phyloP scores from a whole-genome alignment of 2,329 filamentous ascomycete species.

The Ophiostoma quercus region DNA sequence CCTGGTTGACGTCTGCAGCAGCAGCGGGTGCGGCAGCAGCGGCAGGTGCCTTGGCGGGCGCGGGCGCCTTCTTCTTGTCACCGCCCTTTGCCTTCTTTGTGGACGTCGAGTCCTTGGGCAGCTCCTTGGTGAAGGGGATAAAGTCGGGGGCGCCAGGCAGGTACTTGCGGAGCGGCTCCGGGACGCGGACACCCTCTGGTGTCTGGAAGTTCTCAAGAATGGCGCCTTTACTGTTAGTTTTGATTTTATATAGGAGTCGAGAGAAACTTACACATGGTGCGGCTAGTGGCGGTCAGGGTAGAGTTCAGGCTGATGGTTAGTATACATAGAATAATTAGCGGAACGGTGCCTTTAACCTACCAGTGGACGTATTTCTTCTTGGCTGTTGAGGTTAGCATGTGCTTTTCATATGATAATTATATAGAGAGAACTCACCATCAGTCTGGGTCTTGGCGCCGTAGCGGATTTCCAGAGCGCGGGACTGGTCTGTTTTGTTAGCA shows the following conservation, averaged over 20 bases:
- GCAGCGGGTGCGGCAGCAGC: constrained; percentile 27
- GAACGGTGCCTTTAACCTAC: constrained; percentile 19
- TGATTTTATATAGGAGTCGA: too few relatives aligned
- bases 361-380: constrained; percentile 95
- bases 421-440: constrained; percentile 42
- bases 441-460: constrained; percentile 83
- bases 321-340: neutral
- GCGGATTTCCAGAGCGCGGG: constrained; percentile 85
- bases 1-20: constrained; percentile 28
- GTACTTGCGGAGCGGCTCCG: constrained; percentile 80
- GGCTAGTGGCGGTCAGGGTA: constrained; percentile 39
- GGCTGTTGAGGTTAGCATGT: constrained; percentile 22
- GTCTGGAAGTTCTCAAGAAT: constrained; percentile 96
- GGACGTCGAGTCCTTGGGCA: constrained; percentile 59
- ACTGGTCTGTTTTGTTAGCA: constrained; percentile 56
- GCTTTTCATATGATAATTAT: neutral
- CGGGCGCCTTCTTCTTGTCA: constrained; percentile 29
- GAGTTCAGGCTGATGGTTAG: constrained; percentile 58
- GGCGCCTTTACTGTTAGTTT: constrained; percentile 27
- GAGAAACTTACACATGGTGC: constrained; percentile 42
- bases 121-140: constrained; percentile 79
- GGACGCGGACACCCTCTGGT: constrained; percentile 74
- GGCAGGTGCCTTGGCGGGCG: constrained; percentile 28
- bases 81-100: constrained; percentile 29
- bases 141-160: constrained; percentile 82